phyloP scores from a whole-genome alignment of 225 moss, liverwort and hornwort genomes.

The Neckera pumila region DNA sequence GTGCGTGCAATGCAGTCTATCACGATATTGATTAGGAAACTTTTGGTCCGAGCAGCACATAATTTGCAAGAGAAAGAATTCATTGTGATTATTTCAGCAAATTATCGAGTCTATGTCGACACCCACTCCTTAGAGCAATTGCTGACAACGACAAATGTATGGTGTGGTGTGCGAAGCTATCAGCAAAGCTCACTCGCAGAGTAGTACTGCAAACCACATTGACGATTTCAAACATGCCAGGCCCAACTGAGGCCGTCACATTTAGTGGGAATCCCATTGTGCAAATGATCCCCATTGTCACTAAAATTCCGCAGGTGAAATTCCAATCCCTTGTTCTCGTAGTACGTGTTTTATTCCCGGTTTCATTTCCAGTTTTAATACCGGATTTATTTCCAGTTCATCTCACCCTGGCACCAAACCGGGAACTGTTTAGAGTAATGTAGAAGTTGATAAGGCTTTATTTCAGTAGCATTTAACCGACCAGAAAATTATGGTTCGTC shows the following conservation, averaged over 20 bases:
- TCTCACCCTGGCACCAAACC: background rate
- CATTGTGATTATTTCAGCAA: background rate
- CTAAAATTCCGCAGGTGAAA: conserved; percentile 60
- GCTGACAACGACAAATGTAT: background rate
- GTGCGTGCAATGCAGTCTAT: background rate
- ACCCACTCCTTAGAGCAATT: background rate
- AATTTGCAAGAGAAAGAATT: background rate
- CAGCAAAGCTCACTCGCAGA: conserved; percentile 42
- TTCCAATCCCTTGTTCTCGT: background rate
- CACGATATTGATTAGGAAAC: background rate
- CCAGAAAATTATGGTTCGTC: background rate
- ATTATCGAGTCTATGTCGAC: background rate
- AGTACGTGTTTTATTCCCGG: background rate
- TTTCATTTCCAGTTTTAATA: background rate
- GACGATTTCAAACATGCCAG: conserved; percentile 64
- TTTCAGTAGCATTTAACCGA: background rate
- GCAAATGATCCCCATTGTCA: conserved; percentile 59
- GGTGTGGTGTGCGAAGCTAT: conserved; percentile 28
- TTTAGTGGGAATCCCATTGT: conserved; percentile 72
- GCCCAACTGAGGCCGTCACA: conserved; percentile 60
- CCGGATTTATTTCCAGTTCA: background rate
- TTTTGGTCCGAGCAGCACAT: background rate
- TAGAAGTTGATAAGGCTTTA: background rate
- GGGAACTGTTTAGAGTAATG: background rate
- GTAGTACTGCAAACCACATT: conserved; percentile 47